Conservation (phyloP, 1,284 basidiomycete species). For the Porodaedalea pini region DNA sequence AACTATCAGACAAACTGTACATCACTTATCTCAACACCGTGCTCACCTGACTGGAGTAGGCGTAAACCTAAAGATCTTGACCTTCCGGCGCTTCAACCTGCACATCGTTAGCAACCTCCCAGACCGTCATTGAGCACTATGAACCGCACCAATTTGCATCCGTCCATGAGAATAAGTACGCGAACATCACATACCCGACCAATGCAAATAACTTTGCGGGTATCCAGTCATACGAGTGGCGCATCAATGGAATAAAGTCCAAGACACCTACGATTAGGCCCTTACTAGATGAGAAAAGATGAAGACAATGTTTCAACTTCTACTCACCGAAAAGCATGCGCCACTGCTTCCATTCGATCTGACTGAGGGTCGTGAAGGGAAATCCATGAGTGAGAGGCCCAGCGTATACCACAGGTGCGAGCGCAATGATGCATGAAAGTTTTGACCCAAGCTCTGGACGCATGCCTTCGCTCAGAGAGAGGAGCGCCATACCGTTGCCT, state of each 20-base stretch:
- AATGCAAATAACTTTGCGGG: constrained; percentile 43
- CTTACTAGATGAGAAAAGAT: too few relatives aligned
- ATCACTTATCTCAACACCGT: not conserved
- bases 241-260: constrained; percentile 62
- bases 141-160: constrained; percentile 53
- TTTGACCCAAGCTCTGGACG: constrained; percentile 51
- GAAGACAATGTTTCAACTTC: not conserved
- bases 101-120: not conserved
- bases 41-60: constrained; percentile 49
- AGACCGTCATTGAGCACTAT: not conserved
- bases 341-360: constrained; percentile 52
- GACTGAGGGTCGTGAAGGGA: constrained; percentile 48
- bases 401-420: constrained; percentile 59
- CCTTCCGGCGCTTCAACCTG: constrained; percentile 47
- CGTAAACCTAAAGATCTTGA: constrained; percentile 64
- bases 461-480: constrained; percentile 54
- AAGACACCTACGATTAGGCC: constrained; percentile 42
- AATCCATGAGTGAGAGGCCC: constrained; percentile 56
- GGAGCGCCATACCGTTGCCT: constrained; percentile 51
- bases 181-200: constrained; percentile 56
- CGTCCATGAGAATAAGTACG: constrained; percentile 59
- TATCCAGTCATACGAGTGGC: constrained; percentile 52
- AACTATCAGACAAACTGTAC: not conserved
- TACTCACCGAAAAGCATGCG: constrained; percentile 45
- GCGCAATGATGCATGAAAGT: constrained; percentile 53